Percentiles rank a stretch among this genome's conserved stretches.
These are phyloP conservation scores for Hexamita inflata DNA, from an alignment of 208 protist genomes.

Conservation along the genomic window DNA sequence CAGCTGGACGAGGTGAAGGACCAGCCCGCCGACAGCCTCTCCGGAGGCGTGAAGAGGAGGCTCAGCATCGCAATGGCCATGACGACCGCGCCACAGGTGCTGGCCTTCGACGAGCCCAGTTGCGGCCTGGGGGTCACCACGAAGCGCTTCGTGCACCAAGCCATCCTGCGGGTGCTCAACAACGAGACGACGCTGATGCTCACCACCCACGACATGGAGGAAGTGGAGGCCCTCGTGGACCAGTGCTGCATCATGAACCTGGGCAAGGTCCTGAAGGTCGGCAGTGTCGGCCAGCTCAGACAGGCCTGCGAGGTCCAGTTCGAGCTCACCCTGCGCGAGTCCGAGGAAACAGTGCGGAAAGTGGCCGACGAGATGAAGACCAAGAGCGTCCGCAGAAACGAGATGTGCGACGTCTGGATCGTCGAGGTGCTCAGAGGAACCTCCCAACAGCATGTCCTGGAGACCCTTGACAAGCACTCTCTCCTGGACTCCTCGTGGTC, in stretches of 20 bases:
- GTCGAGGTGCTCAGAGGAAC: no score
- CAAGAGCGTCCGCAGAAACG: no score
- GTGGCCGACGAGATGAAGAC: no score
- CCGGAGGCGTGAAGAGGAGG: not conserved
- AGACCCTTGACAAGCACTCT: no score
- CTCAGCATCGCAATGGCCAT: not conserved
- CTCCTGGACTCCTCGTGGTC: no score
- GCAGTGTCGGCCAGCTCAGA: no score
- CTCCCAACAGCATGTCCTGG: no score
- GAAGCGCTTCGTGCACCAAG: not conserved
- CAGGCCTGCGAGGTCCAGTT: no score
- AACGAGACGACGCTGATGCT: not conserved
- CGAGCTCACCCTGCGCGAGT: no score
- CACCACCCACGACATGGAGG: constrained; percentile 19
- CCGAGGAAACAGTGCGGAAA: no score
- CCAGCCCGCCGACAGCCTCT: not conserved
- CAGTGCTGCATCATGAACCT: constrained; percentile 9
- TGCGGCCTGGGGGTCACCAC: not conserved
- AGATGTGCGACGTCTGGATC: no score
- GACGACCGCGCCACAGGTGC: not conserved
- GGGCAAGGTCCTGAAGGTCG: no score
- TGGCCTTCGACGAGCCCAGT: not conserved
- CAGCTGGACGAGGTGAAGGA: not conserved
- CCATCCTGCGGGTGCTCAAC: not conserved
- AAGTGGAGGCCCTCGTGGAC: constrained; percentile 2